Conservation (phyloP, 805 yeast species). For the Metschnikowia gelsemii region DNA sequence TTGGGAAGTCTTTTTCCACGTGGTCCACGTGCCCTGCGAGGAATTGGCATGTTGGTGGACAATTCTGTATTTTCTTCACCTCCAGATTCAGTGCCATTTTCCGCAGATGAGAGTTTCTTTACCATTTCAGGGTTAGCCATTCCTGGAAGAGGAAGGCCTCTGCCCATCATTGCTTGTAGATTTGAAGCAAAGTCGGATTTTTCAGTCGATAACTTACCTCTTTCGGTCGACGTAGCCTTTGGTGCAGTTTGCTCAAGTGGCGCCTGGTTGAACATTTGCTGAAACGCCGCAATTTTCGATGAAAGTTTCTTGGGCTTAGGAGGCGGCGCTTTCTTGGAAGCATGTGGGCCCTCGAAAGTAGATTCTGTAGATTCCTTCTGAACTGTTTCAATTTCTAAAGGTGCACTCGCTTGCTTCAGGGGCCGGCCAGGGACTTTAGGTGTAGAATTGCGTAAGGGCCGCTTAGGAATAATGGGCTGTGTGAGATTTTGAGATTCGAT, state of each 20-base stretch:
- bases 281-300: slow-evolving; percentile 77
- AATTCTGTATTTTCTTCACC: slow-evolving; percentile 11
- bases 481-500: neutral
- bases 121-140: slow-evolving; percentile 46
- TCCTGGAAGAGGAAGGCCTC: slow-evolving; percentile 52
- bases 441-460: slow-evolving; percentile 8
- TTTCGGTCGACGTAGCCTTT: slow-evolving; percentile 9
- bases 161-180: slow-evolving; percentile 56
- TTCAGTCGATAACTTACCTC: slow-evolving; percentile 32
- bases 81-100: slow-evolving; percentile 5
- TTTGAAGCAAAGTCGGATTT: slow-evolving; percentile 54
- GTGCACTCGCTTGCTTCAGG: neutral
- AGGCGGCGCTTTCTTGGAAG: slow-evolving; percentile 44
- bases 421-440: slow-evolving; percentile 11
- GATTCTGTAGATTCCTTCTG: neutral
- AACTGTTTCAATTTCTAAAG: no score
- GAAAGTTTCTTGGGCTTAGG: slow-evolving; percentile 77
- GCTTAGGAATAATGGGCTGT: slow-evolving; percentile 10
- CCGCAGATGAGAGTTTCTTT: slow-evolving; percentile 14
- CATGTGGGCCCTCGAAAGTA: no score
- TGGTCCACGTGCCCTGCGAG: slow-evolving; percentile 67
- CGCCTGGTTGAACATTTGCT: slow-evolving; percentile 58
- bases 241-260: slow-evolving; percentile 14
- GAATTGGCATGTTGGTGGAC: neutral
- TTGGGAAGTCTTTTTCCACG: slow-evolving; percentile 68